These are phyloP conservation scores for Dryadomyces quercivorus DNA, from an alignment of 2,329 filamentous ascomycete species.

Conservation along the genomic window DNA sequence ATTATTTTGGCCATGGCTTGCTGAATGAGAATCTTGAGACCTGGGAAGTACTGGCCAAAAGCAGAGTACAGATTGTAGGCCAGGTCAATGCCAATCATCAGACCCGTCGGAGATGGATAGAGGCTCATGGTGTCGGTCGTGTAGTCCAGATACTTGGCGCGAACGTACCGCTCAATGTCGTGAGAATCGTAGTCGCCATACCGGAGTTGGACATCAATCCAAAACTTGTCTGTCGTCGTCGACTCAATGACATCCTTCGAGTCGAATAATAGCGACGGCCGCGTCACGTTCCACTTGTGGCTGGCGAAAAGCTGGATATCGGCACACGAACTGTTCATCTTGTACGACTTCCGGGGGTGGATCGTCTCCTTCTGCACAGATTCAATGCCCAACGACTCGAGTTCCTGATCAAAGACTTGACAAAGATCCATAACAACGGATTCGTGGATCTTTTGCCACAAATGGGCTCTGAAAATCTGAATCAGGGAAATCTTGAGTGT, in stretches of 20 bases:
- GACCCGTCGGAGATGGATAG: conserved; percentile 88
- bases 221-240: conserved; percentile 97
- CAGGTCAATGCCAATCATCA: conserved; percentile 96
- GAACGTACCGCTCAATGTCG: conserved; percentile 94
- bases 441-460: conserved; percentile 99
- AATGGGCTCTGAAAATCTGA: conserved; percentile 97
- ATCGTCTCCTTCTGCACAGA: conserved; percentile 99
- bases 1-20: conserved; percentile 99
- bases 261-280: conserved; percentile 86
- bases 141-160: conserved; percentile 97
- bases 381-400: conserved; percentile 91
- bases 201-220: conserved; percentile 90
- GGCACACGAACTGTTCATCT: conserved; percentile 99
- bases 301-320: conserved; percentile 94
- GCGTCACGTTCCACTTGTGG: conserved; percentile 97
- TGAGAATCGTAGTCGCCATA: conserved; percentile 95
- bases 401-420: conserved; percentile 94
- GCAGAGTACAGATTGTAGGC: conserved; percentile 98
- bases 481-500: conserved; percentile 97
- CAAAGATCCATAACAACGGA: conserved; percentile 98
- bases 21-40: conserved; percentile 86
- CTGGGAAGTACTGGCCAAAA: conserved; percentile 97
- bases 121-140: conserved; percentile 98
- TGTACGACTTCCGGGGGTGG: conserved; percentile 97
- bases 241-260: conserved; percentile 92